phyloP scores from a whole-genome alignment of 192 early-diverging fungal species.

The Obelidium mucronatum region DNA sequence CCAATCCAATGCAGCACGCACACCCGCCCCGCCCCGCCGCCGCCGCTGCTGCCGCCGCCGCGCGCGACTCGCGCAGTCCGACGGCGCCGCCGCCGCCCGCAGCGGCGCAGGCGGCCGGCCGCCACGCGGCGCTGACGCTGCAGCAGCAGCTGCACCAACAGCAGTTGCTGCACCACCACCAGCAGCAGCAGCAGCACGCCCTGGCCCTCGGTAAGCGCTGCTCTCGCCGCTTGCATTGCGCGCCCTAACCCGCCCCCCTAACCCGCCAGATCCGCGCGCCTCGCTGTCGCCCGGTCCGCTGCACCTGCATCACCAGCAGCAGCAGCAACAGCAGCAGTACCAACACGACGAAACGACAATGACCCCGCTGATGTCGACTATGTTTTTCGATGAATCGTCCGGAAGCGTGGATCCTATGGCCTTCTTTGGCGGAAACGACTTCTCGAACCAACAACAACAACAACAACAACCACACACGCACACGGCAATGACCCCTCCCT shows the following conservation, averaged over 20 bases:
- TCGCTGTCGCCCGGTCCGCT: not conserved
- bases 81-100: not conserved
- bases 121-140: not conserved
- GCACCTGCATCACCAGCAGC: not conserved
- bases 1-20: not conserved
- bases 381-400: conserved; percentile 16
- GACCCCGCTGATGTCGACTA: conserved; percentile 11
- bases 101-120: not conserved
- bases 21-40: not conserved
- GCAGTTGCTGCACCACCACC: not conserved
- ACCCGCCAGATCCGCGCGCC: not conserved
- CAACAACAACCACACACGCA: conserved; percentile 12
- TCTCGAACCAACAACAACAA: not conserved
- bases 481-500: conserved; percentile 1
- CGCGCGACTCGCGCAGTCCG: not conserved
- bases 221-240: not conserved
- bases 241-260: not conserved
- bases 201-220: not conserved
- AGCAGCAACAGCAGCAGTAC: not conserved
- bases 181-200: conserved; percentile 5
- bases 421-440: too few relatives aligned
- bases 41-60: not conserved
- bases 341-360: conserved; percentile 1
- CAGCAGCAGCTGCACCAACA: not conserved
- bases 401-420: too few relatives aligned